Evolutionary conservation across 2,329 filamentous ascomycete species (phyloP).

Genomic region (Colletotrichum tofieldiae): DNA sequence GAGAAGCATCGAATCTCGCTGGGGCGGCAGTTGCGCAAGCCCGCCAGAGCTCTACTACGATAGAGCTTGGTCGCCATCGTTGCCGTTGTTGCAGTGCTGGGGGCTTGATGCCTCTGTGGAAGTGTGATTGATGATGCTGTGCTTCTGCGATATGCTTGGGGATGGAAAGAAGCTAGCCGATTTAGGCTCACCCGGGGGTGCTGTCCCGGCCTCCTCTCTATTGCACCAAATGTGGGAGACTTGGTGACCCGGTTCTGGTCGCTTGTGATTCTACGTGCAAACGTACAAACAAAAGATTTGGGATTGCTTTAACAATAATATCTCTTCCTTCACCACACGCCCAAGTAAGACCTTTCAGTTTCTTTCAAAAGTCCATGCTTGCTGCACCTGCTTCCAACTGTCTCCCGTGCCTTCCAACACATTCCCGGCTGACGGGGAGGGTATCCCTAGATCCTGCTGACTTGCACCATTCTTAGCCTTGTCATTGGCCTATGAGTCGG

Average conservation of each 20-base stretch:
- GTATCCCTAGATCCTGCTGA: slow-evolving; percentile 36
- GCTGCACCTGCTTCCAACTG: background rate
- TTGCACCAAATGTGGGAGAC: background rate
- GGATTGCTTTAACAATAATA: rapidly evolving
- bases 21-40: slow-evolving; percentile 42
- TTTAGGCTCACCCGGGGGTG: slow-evolving; percentile 17
- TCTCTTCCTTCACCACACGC: background rate
- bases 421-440: slow-evolving; percentile 3
- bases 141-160: slow-evolving; percentile 33
- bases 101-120: slow-evolving; percentile 42
- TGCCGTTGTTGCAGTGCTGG: slow-evolving; percentile 45
- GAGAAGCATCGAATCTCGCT: slow-evolving; percentile 44
- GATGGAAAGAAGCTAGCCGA: slow-evolving; percentile 40
- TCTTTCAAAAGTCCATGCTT: background rate
- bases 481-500: slow-evolving; percentile 18
- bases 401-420: background rate
- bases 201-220: background rate
- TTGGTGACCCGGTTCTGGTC: background rate
- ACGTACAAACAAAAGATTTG: background rate
- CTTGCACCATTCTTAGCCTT: slow-evolving; percentile 27
- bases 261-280: background rate
- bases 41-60: slow-evolving; percentile 69
- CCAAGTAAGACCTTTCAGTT: background rate
- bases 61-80: slow-evolving; percentile 75
- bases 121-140: slow-evolving; percentile 43